Conservation (phyloP, 2,329 filamentous ascomycete species). For the Colletotrichum coccodes region DNA sequence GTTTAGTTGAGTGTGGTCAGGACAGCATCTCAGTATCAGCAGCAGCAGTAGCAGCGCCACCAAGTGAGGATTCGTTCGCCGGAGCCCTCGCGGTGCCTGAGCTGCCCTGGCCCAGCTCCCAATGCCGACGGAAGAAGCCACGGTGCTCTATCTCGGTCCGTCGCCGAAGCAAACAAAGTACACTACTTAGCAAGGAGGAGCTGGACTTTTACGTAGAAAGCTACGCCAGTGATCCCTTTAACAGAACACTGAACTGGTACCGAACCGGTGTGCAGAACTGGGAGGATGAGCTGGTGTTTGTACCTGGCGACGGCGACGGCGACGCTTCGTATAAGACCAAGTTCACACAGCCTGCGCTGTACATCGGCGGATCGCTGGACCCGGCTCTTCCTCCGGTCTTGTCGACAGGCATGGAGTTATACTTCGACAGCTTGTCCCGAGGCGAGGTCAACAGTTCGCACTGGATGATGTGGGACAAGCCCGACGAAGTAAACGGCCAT, state of each 20-base stretch:
- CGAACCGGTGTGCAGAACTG: constrained; percentile 77
- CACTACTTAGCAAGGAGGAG: constrained; percentile 73
- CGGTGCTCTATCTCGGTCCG: constrained; percentile 22
- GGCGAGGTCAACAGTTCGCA: constrained; percentile 72
- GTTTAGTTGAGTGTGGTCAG: background rate
- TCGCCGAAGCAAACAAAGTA: constrained; percentile 29
- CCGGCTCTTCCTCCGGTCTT: constrained; percentile 72
- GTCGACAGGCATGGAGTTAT: constrained; percentile 72
- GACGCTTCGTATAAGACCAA: constrained; percentile 59
- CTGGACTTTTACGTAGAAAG: constrained; percentile 81
- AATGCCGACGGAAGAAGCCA: constrained; percentile 18
- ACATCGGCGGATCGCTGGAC: constrained; percentile 75
- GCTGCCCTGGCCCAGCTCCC: constrained; percentile 20
- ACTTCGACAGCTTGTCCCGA: constrained; percentile 68
- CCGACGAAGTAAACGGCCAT: constrained; percentile 68
- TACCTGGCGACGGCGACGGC: too few relatives aligned
- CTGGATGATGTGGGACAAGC: constrained; percentile 80
- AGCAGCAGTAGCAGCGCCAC: too few relatives aligned
- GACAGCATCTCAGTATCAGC: background rate
- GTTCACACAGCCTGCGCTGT: constrained; percentile 70
- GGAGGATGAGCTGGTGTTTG: constrained; percentile 74
- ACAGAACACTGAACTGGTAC: constrained; percentile 90
- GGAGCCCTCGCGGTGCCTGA: background rate
- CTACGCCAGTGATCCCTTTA: constrained; percentile 76
- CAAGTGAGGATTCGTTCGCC: background rate